Evolutionary conservation across 768 basidiomycete genomes (phyloP).

Genomic region (Lactifluus hygrophoroides): DNA sequence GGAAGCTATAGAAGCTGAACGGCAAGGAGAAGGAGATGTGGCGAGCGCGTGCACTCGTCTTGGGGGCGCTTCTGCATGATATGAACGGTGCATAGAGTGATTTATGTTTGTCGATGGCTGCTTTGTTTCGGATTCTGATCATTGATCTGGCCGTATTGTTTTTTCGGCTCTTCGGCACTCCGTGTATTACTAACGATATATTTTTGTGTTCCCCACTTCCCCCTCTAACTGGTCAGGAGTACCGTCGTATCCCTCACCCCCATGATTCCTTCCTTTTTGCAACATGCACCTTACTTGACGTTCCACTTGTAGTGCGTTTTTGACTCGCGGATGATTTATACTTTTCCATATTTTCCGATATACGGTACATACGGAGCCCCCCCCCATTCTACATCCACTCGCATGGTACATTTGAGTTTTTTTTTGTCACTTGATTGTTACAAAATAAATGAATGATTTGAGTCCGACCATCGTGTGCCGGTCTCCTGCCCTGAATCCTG

Average conservation of each 20-base stretch:
- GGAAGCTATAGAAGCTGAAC: conserved; percentile 42
- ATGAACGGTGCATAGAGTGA: conserved; percentile 29
- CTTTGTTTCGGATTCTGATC: conserved; percentile 11
- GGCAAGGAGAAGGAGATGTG: conserved; percentile 53
- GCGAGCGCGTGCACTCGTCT: conserved; percentile 44
- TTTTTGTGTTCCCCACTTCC: too few relatives aligned
- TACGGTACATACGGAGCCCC: background rate
- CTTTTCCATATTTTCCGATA: background rate
- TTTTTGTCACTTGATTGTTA: background rate
- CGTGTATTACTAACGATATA: conserved; percentile 22
- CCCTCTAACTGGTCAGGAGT: conserved; percentile 42
- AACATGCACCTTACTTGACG: background rate
- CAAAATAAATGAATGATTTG: background rate
- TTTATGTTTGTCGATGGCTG: background rate
- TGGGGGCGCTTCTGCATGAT: conserved; percentile 44
- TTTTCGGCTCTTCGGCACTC: conserved; percentile 36
- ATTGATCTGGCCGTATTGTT: too few relatives aligned
- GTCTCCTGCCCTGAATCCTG: background rate
- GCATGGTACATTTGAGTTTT: background rate
- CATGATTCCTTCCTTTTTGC: background rate
- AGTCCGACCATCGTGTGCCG: too few relatives aligned
- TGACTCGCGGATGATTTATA: conserved; percentile 5
- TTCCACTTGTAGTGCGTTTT: conserved; percentile 13
- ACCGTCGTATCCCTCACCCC: conserved; percentile 42
- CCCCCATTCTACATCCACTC: background rate